Evolutionary conservation across 805 yeast genomes (phyloP).

Genomic region (Ogataea wickerhamii): DNA sequence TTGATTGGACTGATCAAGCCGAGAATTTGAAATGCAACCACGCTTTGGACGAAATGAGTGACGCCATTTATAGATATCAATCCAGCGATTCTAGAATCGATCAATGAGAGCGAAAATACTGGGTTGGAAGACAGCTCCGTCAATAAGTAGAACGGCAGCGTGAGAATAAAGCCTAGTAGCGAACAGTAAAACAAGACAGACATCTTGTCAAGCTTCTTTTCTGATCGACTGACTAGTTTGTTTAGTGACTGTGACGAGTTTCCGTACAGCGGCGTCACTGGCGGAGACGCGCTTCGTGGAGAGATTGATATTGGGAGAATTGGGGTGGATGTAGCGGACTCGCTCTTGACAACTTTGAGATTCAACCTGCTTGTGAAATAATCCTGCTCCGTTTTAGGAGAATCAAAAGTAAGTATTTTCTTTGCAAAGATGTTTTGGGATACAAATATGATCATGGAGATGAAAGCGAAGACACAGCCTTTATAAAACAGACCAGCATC

Average conservation of each 20-base stretch:
- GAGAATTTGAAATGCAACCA: constrained; percentile 71
- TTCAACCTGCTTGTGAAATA: constrained; percentile 27
- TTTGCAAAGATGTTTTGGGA: constrained; percentile 81
- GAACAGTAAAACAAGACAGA: constrained; percentile 73
- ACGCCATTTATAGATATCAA: constrained; percentile 59
- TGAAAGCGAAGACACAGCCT: constrained; percentile 50
- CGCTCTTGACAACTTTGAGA: constrained; percentile 27
- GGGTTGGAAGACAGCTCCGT: constrained; percentile 43
- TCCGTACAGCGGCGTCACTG: constrained; percentile 24
- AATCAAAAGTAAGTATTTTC: constrained; percentile 53
- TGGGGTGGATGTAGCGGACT: constrained; percentile 34
- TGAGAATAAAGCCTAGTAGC: constrained; percentile 59
- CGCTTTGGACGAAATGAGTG: constrained; percentile 67
- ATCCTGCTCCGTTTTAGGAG: constrained; percentile 23
- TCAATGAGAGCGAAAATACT: constrained; percentile 31
- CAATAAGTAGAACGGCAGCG: constrained; percentile 62
- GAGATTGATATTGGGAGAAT: constrained; percentile 32
- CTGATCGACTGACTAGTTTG: constrained; percentile 22
- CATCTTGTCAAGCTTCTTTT: constrained; percentile 58
- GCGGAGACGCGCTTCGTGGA: constrained; percentile 24
- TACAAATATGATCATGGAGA: constrained; percentile 66
- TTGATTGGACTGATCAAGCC: constrained; percentile 73
- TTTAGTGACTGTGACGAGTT: constrained; percentile 23
- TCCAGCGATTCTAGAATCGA: constrained; percentile 25
- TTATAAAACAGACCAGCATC: constrained; percentile 28